Evolutionary conservation across 2,329 filamentous ascomycete genomes (phyloP).

Genomic region (Fusarium devonianum): DNA sequence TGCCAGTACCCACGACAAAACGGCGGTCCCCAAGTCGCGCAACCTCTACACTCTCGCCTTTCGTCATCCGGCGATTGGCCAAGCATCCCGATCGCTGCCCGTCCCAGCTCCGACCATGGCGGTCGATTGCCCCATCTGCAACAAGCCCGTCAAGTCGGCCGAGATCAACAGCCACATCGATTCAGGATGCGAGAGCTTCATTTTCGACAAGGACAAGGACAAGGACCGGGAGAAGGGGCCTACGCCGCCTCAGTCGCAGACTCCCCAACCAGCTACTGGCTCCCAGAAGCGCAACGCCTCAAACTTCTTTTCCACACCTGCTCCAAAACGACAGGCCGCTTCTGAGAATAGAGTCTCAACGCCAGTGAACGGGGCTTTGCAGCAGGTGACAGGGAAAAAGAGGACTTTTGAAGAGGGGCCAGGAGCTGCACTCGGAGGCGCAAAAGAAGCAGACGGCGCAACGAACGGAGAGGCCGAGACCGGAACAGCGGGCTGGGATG

Average conservation of each 20-base stretch:
- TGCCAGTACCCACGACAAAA: constrained; percentile 4
- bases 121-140: constrained; percentile 84
- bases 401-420: constrained; percentile 63
- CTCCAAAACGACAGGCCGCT: constrained; percentile 60
- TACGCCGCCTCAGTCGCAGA: constrained; percentile 42
- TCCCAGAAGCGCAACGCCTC: constrained; percentile 63
- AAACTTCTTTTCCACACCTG: constrained; percentile 68
- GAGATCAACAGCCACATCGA: constrained; percentile 94
- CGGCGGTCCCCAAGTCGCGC: background rate
- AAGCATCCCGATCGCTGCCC: background rate
- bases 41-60: background rate
- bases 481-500: constrained; percentile 6
- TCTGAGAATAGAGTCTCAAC: constrained; percentile 43
- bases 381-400: constrained; percentile 53
- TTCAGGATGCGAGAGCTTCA: constrained; percentile 74
- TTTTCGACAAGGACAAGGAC: too few relatives aligned
- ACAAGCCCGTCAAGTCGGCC: constrained; percentile 71
- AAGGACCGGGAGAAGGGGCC: constrained; percentile 47
- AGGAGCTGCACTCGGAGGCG: constrained; percentile 41
- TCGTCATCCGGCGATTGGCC: constrained; percentile 11
- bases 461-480: constrained; percentile 17
- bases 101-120: constrained; percentile 40
- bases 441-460: constrained; percentile 5
- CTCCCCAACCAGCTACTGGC: constrained; percentile 46
- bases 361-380: constrained; percentile 45